Conservation (phyloP, 2,329 filamentous ascomycete genomes). For the Emmonsia crescens region DNA sequence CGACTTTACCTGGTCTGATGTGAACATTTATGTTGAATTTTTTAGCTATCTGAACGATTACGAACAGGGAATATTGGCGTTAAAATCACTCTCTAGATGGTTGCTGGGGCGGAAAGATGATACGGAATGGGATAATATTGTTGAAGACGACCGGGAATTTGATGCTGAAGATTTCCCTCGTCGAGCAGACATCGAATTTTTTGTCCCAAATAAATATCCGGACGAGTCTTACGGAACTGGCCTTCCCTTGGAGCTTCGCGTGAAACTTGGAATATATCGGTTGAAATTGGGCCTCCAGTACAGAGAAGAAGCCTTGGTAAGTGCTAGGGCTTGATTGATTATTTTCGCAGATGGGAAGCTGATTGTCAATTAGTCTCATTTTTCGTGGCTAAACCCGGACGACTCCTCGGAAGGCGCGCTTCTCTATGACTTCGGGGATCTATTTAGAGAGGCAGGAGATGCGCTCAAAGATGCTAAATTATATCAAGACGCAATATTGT, state of each 20-base stretch:
- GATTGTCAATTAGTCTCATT: constrained; percentile 43
- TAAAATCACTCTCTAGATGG: constrained; percentile 70
- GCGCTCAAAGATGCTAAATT: constrained; percentile 42
- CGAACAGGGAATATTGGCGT: constrained; percentile 53
- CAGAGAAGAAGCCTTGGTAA: constrained; percentile 61
- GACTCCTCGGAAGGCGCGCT: constrained; percentile 40
- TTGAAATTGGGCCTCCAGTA: constrained; percentile 54
- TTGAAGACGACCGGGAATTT: constrained; percentile 78
- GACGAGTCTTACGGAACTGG: constrained; percentile 56
- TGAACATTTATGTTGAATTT: constrained; percentile 76
- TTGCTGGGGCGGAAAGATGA: constrained; percentile 66
- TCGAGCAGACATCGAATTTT: constrained; percentile 52
- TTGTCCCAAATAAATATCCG: constrained; percentile 44
- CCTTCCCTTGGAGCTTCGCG: constrained; percentile 69
- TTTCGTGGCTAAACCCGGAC: constrained; percentile 59
- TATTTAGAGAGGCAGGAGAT: constrained; percentile 64
- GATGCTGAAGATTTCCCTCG: constrained; percentile 61
- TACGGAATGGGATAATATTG: constrained; percentile 61
- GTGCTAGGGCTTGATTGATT: constrained; percentile 18
- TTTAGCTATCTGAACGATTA: constrained; percentile 56
- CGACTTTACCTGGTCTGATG: constrained; percentile 62
- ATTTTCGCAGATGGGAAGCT: neutral
- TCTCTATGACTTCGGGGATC: constrained; percentile 59
- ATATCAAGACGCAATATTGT: constrained; percentile 47
- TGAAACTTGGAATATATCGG: constrained; percentile 76